Percentiles rank a stretch among this genome's conserved stretches.
phyloP scores from a whole-genome alignment of 2,329 filamentous ascomycete genomes.

The Rugonectria rugulosa region DNA sequence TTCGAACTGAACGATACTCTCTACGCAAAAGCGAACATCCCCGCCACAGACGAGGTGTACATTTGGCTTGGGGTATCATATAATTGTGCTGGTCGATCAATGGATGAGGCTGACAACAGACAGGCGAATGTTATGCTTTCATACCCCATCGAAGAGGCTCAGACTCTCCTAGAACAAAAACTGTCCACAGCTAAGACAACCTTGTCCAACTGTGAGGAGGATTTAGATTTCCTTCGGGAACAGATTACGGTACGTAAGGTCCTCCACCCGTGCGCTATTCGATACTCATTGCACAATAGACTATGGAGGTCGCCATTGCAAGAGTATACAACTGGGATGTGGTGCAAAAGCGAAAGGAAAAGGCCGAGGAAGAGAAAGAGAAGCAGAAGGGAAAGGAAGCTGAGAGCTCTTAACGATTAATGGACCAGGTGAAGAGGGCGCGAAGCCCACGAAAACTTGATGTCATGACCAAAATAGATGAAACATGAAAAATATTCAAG shows the following conservation, averaged over 20 bases:
- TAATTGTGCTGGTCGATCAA: background rate
- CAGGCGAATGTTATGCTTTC: constrained; percentile 97
- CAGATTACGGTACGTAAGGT: constrained; percentile 84
- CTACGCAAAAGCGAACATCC: constrained; percentile 85
- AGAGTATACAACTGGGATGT: constrained; percentile 99
- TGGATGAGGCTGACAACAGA: constrained; percentile 34
- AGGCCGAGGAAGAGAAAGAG: constrained; percentile 66
- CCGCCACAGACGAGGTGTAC: constrained; percentile 88
- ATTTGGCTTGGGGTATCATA: constrained; percentile 85
- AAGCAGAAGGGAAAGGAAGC: constrained; percentile 50
- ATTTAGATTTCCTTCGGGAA: constrained; percentile 92
- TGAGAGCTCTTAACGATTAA: constrained; percentile 41
- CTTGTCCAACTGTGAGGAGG: constrained; percentile 90
- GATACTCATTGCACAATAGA: constrained; percentile 59
- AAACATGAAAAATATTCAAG: background rate
- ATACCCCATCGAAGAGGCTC: constrained; percentile 89
- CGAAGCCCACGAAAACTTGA: constrained; percentile 22
- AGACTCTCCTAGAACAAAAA: constrained; percentile 79
- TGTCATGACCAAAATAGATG: constrained; percentile 21
- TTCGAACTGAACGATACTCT: constrained; percentile 98
- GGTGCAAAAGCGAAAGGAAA: constrained; percentile 92
- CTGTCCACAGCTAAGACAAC: constrained; percentile 80
- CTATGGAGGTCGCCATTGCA: constrained; percentile 94
- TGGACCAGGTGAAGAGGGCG: constrained; percentile 12
- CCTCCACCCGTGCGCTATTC: background rate